Evolutionary conservation across 805 yeast species (phyloP).

Genomic region (Saccharomycopsis sp.): DNA sequence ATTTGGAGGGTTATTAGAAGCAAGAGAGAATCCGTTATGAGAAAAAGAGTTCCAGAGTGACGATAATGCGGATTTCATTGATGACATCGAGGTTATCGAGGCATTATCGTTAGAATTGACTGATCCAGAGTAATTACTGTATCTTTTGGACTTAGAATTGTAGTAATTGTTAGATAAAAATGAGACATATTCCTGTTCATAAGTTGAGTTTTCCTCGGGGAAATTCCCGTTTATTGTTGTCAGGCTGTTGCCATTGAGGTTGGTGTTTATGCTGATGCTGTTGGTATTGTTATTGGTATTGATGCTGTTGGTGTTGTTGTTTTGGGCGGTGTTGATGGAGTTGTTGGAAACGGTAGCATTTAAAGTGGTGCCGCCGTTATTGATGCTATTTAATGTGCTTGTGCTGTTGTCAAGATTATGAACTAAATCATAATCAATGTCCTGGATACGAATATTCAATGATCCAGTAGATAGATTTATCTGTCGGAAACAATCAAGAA

Average conservation of each 20-base stretch:
- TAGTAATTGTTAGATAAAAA: slow-evolving; percentile 20
- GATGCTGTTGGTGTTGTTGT: neutral
- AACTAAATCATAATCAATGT: slow-evolving; percentile 43
- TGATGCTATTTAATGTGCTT: neutral
- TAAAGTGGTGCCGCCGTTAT: slow-evolving; percentile 23
- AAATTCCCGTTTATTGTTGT: neutral
- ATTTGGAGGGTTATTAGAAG: neutral
- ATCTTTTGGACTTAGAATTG: slow-evolving; percentile 12
- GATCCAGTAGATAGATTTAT: slow-evolving; percentile 51
- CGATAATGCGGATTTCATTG: slow-evolving; percentile 40
- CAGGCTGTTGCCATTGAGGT: neutral
- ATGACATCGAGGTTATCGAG: slow-evolving; percentile 52
- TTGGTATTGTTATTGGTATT: slow-evolving; percentile 25
- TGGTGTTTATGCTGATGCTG: neutral
- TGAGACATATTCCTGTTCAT: slow-evolving; percentile 19
- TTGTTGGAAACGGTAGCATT: neutral
- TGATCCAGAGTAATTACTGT: slow-evolving; percentile 18
- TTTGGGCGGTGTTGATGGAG: neutral
- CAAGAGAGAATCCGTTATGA: neutral
- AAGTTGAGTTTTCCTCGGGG: neutral
- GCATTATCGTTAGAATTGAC: slow-evolving; percentile 19
- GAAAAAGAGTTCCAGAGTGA: slow-evolving; percentile 18
- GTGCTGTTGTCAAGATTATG: slow-evolving; percentile 26
- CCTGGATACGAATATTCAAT: slow-evolving; percentile 51
- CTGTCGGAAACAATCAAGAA: slow-evolving; percentile 50